These are phyloP conservation scores for Sindora glabra DNA, from an alignment of 306 rosid genomes.

Conservation along the genomic window DNA sequence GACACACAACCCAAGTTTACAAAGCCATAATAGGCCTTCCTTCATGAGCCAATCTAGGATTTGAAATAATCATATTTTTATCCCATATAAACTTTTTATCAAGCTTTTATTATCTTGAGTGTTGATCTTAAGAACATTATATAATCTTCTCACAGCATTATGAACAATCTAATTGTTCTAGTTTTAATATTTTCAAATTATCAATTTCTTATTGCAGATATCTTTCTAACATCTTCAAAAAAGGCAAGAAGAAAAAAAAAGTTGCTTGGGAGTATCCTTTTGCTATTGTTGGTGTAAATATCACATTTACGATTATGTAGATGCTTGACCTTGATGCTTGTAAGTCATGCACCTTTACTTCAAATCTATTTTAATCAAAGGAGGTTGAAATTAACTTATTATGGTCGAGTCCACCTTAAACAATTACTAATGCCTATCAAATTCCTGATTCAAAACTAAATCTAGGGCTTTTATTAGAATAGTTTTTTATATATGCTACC, in stretches of 20 bases:
- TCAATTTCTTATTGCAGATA: slow-evolving; percentile 27
- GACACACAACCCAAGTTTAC: too few species aligned
- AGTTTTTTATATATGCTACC: slow-evolving; percentile 72
- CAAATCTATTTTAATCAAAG: not conserved
- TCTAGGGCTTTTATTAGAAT: slow-evolving; percentile 59
- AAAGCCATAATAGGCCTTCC: too few species aligned
- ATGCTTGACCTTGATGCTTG: slow-evolving; percentile 82
- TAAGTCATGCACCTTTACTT: slow-evolving; percentile 20
- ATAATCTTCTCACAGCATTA: not conserved
- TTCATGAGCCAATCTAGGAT: too few species aligned
- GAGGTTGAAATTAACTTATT: not conserved
- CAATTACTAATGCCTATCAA: slow-evolving; percentile 2
- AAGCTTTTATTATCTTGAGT: too few species aligned
- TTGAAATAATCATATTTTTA: too few species aligned
- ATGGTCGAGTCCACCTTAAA: not conserved
- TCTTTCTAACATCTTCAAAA: slow-evolving; percentile 58
- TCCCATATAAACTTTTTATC: too few species aligned
- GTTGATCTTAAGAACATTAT: too few species aligned
- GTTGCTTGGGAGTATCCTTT: slow-evolving; percentile 82
- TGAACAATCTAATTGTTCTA: not conserved
- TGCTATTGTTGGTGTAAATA: slow-evolving; percentile 82
- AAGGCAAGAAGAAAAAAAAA: slow-evolving; percentile 67
- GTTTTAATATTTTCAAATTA: not conserved
- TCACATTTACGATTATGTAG: slow-evolving; percentile 85
- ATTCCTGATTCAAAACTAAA: slow-evolving; percentile 63